Percentiles rank a stretch among this genome's conserved stretches.
These are phyloP conservation scores for Echinosophora koreensis DNA, from an alignment of 306 rosid species.

Conservation along the genomic window DNA sequence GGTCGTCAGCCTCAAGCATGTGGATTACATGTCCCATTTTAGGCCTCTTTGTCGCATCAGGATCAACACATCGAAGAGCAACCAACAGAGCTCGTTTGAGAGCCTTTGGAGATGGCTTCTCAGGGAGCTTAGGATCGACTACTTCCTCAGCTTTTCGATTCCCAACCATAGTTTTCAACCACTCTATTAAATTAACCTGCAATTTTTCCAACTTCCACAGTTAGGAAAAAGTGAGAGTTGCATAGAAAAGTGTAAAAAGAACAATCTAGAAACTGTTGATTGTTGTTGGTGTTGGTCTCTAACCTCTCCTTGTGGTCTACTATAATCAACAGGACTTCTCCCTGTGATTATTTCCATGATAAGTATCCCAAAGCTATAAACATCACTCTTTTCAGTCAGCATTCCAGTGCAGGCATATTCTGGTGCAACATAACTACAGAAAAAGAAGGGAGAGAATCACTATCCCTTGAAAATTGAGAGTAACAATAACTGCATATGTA, in stretches of 20 bases:
- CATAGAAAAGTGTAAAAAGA: not conserved
- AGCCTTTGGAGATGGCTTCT: constrained; percentile 88
- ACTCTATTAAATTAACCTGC: constrained; percentile 90
- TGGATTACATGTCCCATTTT: constrained; percentile 98
- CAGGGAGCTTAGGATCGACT: constrained; percentile 85
- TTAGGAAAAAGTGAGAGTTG: constrained; percentile 28
- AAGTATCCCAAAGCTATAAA: constrained; percentile 94
- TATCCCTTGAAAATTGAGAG: constrained; percentile 10
- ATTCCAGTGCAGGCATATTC: constrained; percentile 99
- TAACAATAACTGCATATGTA: not conserved
- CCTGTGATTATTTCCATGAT: constrained; percentile 94
- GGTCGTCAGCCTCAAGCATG: constrained; percentile 98
- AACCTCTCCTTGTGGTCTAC: constrained; percentile 94
- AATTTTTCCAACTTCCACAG: constrained; percentile 28
- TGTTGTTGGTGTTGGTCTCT: constrained; percentile 33
- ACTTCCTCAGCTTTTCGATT: constrained; percentile 85
- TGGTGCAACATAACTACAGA: constrained; percentile 94
- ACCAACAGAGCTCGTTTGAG: constrained; percentile 87
- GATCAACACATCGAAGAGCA: constrained; percentile 97
- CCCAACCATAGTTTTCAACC: constrained; percentile 94
- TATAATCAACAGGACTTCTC: constrained; percentile 92
- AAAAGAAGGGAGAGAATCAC: constrained; percentile 42
- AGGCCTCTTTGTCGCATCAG: constrained; percentile 92
- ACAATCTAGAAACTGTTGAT: constrained; percentile 10
- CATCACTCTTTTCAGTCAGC: constrained; percentile 96